Base-by-base conservation (phyloP, 352 stramenopile genomes). In the Phytophthora palmivora region DNA sequence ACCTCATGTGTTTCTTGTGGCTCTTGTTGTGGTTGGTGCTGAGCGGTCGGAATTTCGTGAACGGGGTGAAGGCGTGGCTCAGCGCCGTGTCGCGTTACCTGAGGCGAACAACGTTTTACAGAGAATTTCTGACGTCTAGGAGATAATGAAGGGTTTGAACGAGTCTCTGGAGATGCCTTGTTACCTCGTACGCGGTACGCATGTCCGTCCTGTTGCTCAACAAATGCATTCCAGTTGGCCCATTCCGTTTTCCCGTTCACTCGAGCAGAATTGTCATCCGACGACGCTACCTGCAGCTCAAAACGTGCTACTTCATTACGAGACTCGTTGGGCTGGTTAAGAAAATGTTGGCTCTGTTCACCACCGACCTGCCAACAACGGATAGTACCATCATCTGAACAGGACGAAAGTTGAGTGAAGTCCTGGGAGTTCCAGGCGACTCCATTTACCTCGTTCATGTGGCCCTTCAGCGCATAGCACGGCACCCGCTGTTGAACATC, bases 321-420 rank as follows among this genome's bases (percentile, higher is more conserved):
- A 36, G 14, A 11, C 28, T 61, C 18, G 56, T 61, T 5, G 15
- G 14, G 33, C 19, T 42, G 19, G 19, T 19, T 22, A 6, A 9
- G 14, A 7, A 21, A 4, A 19, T 6, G 18, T 18, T 61, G 16
- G 6, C 56, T 28, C 5, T 15, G 32, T 41, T 58, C 22, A 22
- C 67, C 46, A 37, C 55, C 58, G 14, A 76, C 18, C 32, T 75
- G 69, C 80, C 80, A 89, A 41, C 44, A 66, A 2, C 78, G 76
- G 14, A 91, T 65, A 0, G 70, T 91, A 44, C 84, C 84, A 52
- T 92, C 84, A 60, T 92, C 84, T 0, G 81, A 91, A 41, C 74
- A 84, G 0, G 79, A 79, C 5, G 79, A 78, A 47, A 91, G 57
- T 44, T 77, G 60, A 12, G 63, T 76, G 43, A 81, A 86, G 54